Percentiles rank a stretch among this genome's conserved stretches.
Evolutionary conservation across 2,329 filamentous ascomycete species (phyloP).

Genomic region (Cytospora paraplurivora): DNA sequence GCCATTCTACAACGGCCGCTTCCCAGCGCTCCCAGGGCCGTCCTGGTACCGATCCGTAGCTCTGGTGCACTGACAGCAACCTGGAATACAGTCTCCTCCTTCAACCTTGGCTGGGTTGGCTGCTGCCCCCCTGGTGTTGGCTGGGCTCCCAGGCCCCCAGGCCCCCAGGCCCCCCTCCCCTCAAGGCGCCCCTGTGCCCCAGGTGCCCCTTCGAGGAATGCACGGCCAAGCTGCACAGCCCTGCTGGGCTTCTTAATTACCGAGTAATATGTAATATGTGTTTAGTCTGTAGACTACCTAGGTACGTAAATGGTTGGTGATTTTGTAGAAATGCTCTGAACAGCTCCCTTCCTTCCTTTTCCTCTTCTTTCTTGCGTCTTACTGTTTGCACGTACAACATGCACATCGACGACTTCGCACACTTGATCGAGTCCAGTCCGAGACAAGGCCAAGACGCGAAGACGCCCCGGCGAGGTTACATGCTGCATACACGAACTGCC

Average conservation of each 20-base stretch:
- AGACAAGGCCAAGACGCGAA: not conserved
- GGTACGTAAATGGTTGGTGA: not conserved
- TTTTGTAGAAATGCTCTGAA: not conserved
- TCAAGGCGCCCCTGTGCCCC: not conserved
- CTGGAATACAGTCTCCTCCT: not conserved
- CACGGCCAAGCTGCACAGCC: slow-evolving; percentile 1
- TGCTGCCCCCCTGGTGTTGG: too few species aligned
- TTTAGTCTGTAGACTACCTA: not conserved
- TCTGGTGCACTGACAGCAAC: not conserved
- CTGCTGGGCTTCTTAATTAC: slow-evolving; percentile 1
- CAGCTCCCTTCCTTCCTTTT: not conserved
- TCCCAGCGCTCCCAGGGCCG: not conserved
- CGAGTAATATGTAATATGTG: not conserved
- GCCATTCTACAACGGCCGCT: not conserved
- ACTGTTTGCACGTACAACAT: not conserved
- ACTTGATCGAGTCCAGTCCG: not conserved
- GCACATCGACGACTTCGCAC: not conserved
- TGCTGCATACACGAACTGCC: not conserved
- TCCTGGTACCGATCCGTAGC: not conserved
- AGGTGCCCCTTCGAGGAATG: not conserved
- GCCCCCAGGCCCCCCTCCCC: too few species aligned
- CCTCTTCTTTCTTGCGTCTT: not conserved
- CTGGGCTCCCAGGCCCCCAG: too few species aligned
- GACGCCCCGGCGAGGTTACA: not conserved
- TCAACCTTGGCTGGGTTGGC: too few species aligned